Base-by-base conservation (phyloP, 139 green algal species). In the Micromonas commoda region DNA sequence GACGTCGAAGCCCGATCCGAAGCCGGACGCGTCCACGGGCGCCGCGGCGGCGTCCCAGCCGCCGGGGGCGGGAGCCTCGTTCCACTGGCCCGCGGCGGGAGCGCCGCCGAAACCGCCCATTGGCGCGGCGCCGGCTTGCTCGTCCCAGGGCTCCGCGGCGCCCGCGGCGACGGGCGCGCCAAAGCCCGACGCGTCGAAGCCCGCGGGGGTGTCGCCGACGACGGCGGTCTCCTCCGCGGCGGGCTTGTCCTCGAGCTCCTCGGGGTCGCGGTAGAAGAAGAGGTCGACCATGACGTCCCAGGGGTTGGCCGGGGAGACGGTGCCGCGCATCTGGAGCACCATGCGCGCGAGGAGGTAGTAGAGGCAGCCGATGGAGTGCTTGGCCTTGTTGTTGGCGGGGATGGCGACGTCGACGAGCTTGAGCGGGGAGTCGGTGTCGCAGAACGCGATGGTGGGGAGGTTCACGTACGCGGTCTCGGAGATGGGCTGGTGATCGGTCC, bases 371-470 rank as follows among this genome's bases (percentile, higher is more conserved):
- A 98, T 96, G 67, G 89, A 91, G 84, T 97, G 91, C 87, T 97
- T 96, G 79, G 89, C 94, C 92, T 98, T 98, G 96, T 99, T 99
- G 92, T 99, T 99, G 83, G 95, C 95, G 37, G 96, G 95, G 86
- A 99, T 99, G 78, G 94, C 96, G 24, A 99, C 87, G 84, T 99
- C 95, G 70, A 99, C 92, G 81, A 92, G 77, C 85, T 86, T 83
- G 81, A 97, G 85, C 4, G 92, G 86, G 20, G 92, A 97, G 89
- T 99, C 95, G 26, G 96, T 98, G 90, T 99, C 96, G 89, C 91
- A 97, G 89, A 99, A 99, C 2, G 95, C 94, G 77, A 99, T 99
- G 67, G 91, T 96, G 72, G 96, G 96, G 83, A 99, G 97, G 93
- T 99, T 99, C 85, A 97, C 90, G 85, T 98, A 97, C 35, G 91